These are phyloP conservation scores for Lactifluus subvellereus DNA, from an alignment of 768 basidiomycete genomes.

Conservation along the genomic window DNA sequence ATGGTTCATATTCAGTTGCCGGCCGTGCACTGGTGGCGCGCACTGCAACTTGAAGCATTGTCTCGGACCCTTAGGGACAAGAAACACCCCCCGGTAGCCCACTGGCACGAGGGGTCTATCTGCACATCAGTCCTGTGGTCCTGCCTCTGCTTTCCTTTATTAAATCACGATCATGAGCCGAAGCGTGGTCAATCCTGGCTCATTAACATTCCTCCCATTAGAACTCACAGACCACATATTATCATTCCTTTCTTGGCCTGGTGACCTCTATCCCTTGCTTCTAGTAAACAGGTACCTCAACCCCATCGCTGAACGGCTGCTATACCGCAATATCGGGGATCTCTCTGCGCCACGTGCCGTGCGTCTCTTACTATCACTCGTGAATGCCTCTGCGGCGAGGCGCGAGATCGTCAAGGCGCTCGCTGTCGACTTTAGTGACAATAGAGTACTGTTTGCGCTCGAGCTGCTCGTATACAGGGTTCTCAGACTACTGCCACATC, in stretches of 20 bases:
- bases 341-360: constrained; percentile 31
- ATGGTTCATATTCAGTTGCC: no score
- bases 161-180: background rate
- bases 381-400: constrained; percentile 35
- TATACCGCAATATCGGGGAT: constrained; percentile 38
- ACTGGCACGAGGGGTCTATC: no score
- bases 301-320: constrained; percentile 29
- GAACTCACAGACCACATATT: constrained; percentile 36
- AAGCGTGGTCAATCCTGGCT: background rate
- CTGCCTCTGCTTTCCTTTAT: no score
- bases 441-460: constrained; percentile 41
- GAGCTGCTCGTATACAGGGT: constrained; percentile 44
- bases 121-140: no score
- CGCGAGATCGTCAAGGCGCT: constrained; percentile 39
- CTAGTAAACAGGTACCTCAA: constrained; percentile 28
- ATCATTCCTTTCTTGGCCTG: constrained; percentile 25
- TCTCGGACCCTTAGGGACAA: no score
- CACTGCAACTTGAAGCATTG: no score
- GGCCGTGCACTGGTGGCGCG: no score
- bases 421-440: constrained; percentile 39
- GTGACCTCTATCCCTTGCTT: constrained; percentile 21
- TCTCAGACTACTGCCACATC: constrained; percentile 36
- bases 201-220: constrained; percentile 29
- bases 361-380: constrained; percentile 38
- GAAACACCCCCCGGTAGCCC: no score